Base-by-base conservation (phyloP, 2,329 filamentous ascomycete genomes). In the Scopulariopsis brevicaulis region DNA sequence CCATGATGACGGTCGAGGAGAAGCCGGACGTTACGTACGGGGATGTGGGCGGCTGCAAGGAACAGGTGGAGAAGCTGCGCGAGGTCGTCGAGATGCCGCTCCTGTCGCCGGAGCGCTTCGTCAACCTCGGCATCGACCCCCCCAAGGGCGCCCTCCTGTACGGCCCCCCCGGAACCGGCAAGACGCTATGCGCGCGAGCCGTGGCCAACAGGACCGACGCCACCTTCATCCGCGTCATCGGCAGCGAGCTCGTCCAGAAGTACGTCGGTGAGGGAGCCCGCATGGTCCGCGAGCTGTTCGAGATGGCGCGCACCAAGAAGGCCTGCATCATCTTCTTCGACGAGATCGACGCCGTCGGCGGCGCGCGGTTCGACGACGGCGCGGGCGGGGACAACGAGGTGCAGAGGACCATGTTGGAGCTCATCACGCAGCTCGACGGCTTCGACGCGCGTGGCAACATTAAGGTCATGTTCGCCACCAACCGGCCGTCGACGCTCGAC, bases 1-100 rank as follows among this genome's bases (percentile, higher is more conserved):
- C 94, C 46, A 99, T 99, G 94, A 99, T 99, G 94, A 97, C 94
- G 55, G 94, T 99, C 63, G 94, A 99, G 78, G 94, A 99, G 77
- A 99, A 99, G 80, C 94, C 94, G 18, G 94, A 99, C 72, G 94
- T 99, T 61, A 99, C 94, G 62, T 99, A 99, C 67, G 94, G 94
- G 65, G 94, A 99, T 77, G 93, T 99, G 48, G 94, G 94, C 74
- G 94, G 94, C 59, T 97, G 92, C 83, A 99, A 99, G 76, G 94
- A 99, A 74, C 94, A 99, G 75, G 96, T 99, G 48, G 94, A 99
- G 80, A 99, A 99, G 81, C 83, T 99, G 64, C 84, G 94, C 71
- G 94, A 99, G 75, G 94, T 99, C 57, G 94, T 99, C 59, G 94
- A 99, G 76, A 97, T 97, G 90, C 94, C 94, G 12, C 79, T 99